Evolutionary conservation across 495 filamentous ascomycete genomes (phyloP).

Genomic region (Xylaria scruposa): DNA sequence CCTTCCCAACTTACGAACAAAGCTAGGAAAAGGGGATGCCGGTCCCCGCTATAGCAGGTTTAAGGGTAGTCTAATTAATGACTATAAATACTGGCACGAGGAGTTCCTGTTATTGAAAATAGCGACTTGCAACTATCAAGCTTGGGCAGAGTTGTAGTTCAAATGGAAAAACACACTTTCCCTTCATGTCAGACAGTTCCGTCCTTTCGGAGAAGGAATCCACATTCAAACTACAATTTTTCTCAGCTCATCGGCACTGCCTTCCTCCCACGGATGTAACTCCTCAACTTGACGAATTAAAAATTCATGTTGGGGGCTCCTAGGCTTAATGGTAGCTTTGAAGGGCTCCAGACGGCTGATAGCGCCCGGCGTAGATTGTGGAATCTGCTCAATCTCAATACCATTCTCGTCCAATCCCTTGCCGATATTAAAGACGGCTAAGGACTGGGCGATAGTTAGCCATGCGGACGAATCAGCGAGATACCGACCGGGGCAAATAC

Average conservation of each 20-base stretch:
- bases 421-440: conserved; percentile 49
- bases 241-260: conserved; percentile 36
- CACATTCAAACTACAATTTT: neutral
- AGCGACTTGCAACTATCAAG: neutral
- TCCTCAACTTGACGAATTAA: conserved; percentile 41
- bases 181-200: neutral
- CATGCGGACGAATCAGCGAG: conserved; percentile 52
- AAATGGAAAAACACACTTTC: neutral
- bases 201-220: neutral
- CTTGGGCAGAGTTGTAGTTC: neutral
- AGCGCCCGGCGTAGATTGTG: conserved; percentile 35
- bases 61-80: neutral
- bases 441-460: conserved; percentile 48
- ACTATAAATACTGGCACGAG: neutral
- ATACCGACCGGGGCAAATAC: conserved; percentile 57
- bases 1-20: neutral
- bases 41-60: neutral
- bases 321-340: conserved; percentile 39
- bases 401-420: conserved; percentile 42
- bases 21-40: neutral
- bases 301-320: conserved; percentile 35
- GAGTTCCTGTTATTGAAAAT: neutral
- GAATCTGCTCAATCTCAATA: conserved; percentile 34
- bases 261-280: conserved; percentile 50
- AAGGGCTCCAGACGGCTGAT: conserved; percentile 40